Evolutionary conservation across 352 stramenopile genomes (phyloP), one percentile per base, ranked within the genome.

Genomic region (Globisporangium yorkense): DNA sequence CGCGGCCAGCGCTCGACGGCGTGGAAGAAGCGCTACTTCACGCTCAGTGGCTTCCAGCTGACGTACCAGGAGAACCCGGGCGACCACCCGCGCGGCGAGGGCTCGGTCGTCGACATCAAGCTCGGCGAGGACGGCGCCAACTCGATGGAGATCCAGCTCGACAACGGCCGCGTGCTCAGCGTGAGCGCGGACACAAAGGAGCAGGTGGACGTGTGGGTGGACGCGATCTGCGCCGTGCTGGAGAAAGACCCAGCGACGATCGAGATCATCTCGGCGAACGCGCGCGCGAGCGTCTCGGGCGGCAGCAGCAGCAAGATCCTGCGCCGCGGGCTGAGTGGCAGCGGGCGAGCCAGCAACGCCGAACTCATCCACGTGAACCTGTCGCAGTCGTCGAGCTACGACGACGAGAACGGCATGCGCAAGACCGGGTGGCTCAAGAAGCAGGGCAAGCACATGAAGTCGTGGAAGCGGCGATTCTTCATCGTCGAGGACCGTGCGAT

Each of bases 361-460:
- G 33, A 37, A 10, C 33, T 37, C 33, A 37, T 37, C 33, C 33
- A 37, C 33, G 5, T 37, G 33, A 10, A 37, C 33, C 33, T 31
- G 35, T 21, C 21, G 35, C 35, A 13, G 15, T 54, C 49, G 24
- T 33, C 47, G 2, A 62, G 49, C 39, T 40, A 20, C 44, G 44
- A 44, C 6, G 49, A 53, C 27, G 57, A 53, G 31, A 49, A 44
- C 15, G n/a, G 16, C 13, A 39, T 8, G 12, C 68, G 67, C 29
- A 89, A 89, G 51, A 77, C 68, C n/a, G 84, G 84, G 18, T 92
- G 84, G 81, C 59, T 94, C 52, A 76, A 74, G 40, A 94, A 94
- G 62, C 80, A 94, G 75, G 84, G 84, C 39, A 70, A 82, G 9
- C 61, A 71, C 45, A 65, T 84, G 35, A 88, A 87, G 48, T 87